Conservation (phyloP, 306 rosid genomes). For the Psophocarpus tetragonolobus region DNA sequence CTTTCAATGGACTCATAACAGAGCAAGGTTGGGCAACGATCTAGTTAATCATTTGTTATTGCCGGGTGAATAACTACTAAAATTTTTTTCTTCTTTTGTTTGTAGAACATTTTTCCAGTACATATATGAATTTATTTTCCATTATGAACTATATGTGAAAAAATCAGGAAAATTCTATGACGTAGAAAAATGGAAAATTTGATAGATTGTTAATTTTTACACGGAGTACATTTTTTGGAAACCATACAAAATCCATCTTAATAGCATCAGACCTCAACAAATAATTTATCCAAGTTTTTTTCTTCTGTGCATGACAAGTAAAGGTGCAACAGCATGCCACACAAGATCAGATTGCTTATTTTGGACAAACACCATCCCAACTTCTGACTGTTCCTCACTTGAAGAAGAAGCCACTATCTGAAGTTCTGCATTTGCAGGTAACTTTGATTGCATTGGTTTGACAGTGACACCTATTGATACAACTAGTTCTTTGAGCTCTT, state of each 20-base stretch:
- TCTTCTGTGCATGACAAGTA: slow-evolving; percentile 36
- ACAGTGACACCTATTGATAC: slow-evolving; percentile 1
- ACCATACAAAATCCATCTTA: not conserved
- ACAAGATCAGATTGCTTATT: slow-evolving; percentile 99
- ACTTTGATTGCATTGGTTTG: slow-evolving; percentile 18
- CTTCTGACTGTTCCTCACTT: slow-evolving; percentile 88
- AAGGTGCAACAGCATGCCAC: slow-evolving; percentile 88
- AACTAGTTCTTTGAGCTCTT: slow-evolving; percentile 10
- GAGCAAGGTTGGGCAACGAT: not conserved
- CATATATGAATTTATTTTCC: slow-evolving; percentile 1
- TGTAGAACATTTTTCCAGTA: not conserved
- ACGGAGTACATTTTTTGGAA: not conserved
- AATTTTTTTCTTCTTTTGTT: not conserved
- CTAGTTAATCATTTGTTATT: not conserved
- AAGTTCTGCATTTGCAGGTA: slow-evolving; percentile 97
- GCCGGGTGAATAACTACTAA: not conserved
- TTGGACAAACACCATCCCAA: slow-evolving; percentile 98
- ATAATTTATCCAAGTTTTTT: slow-evolving; percentile 10
- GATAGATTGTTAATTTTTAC: not conserved
- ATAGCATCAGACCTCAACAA: slow-evolving; percentile 4
- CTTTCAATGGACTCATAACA: not conserved
- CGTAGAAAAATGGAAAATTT: slow-evolving; percentile 7
- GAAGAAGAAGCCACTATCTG: slow-evolving; percentile 72
- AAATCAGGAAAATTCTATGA: not conserved
- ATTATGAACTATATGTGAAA: not conserved